These are phyloP conservation scores for Pseudocercospora eumusae DNA, from an alignment of 2,329 filamentous ascomycete genomes.

Conservation along the genomic window DNA sequence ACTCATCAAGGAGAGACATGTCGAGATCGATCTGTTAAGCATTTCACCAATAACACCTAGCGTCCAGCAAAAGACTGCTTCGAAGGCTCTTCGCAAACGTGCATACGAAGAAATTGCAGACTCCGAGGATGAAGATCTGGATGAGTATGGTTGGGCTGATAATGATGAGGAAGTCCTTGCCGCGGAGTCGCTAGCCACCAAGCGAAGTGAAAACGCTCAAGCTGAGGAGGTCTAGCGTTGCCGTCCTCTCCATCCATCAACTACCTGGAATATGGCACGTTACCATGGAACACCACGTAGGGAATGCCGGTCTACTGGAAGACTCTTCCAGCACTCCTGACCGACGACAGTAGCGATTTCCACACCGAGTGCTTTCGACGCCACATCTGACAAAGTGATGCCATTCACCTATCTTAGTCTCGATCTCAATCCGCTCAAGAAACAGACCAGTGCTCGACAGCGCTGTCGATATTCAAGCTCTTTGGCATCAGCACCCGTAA, in stretches of 20 bases:
- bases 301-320: conserved; percentile 53
- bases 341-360: conserved; percentile 58
- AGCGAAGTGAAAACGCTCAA: not conserved
- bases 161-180: conserved; percentile 58
- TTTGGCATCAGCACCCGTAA: conserved; percentile 54
- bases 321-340: conserved; percentile 57
- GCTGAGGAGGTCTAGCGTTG: not conserved
- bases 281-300: conserved; percentile 59
- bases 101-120: conserved; percentile 59
- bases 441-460: conserved; percentile 54
- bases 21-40: conserved; percentile 24
- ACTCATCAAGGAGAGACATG: conserved; percentile 42
- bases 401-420: conserved; percentile 60
- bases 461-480: conserved; percentile 59
- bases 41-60: conserved; percentile 9
- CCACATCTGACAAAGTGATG: conserved; percentile 61
- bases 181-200: conserved; percentile 7
- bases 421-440: conserved; percentile 51
- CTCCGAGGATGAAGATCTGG: conserved; percentile 63
- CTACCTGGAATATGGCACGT: conserved; percentile 55
- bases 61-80: conserved; percentile 6
- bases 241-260: conserved; percentile 42
- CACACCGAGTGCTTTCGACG: conserved; percentile 58
- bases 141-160: conserved; percentile 71
- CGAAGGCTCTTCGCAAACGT: conserved; percentile 54